phyloP scores from a whole-genome alignment of 2,329 filamentous ascomycete species.

The Huntiella moniliformis region DNA sequence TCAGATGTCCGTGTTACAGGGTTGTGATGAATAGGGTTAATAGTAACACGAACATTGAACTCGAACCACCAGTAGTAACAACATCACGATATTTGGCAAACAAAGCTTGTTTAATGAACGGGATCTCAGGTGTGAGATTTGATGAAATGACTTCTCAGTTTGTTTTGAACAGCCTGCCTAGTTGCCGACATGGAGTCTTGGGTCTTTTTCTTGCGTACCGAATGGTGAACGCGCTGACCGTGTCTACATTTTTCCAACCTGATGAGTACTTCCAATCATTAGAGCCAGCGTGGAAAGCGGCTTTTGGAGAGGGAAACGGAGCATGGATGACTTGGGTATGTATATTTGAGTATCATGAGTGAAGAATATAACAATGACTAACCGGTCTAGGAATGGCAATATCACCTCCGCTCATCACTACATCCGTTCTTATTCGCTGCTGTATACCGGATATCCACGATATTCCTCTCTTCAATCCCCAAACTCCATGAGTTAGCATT shows the following conservation, averaged over 20 bases:
- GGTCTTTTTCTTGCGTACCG: conserved; percentile 45
- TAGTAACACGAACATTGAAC: too few species aligned
- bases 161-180: too few species aligned
- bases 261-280: conserved; percentile 95
- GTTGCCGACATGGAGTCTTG: background rate
- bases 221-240: conserved; percentile 56
- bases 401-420: conserved; percentile 72
- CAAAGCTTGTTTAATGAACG: too few species aligned
- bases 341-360: background rate
- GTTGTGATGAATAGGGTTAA: too few species aligned
- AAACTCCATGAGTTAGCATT: conserved; percentile 43
- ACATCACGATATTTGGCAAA: too few species aligned
- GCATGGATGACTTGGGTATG: conserved; percentile 92
- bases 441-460: conserved; percentile 45
- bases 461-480: conserved; percentile 29
- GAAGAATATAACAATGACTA: background rate
- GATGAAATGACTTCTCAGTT: too few species aligned
- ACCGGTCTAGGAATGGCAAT: conserved; percentile 68
- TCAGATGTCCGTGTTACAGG: too few species aligned
- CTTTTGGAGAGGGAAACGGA: conserved; percentile 57
- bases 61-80: too few species aligned
- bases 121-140: too few species aligned
- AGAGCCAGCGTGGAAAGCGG: conserved; percentile 81
- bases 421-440: conserved; percentile 75
- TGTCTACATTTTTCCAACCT: conserved; percentile 89